Base-by-base conservation (phyloP, 306 rosid species). In the Purshia tridentata region DNA sequence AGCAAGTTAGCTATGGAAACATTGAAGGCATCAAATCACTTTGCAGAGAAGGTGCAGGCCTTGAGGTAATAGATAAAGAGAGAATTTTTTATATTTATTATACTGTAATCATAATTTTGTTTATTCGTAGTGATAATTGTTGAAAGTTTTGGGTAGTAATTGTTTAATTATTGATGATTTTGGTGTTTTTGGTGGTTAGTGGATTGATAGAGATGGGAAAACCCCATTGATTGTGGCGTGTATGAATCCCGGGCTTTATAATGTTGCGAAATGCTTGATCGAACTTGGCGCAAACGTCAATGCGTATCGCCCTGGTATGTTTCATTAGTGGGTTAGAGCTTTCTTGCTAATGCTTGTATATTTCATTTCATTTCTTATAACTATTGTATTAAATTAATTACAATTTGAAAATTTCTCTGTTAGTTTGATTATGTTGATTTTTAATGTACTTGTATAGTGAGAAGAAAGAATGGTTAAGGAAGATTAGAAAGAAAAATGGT, bases 221-320 rank as follows among this genome's bases (percentile, higher is more conserved):
- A 95, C 98, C 45, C 88, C 99, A 19, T 87, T 95, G 84, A 95
- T 92, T 46, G 87, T 84, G 75, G 98, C 98, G 49, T 90, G 97
- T 76, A 85, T 88, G 93, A 91, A 85, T 18, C 88, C 86, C 12
- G 93, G 88, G 79, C 89, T 84, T 45, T 73, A 70, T 62, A 80
- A 80, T 74, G 96, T 90, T 29, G 89, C 96, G 0, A 90, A 83
- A 78, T 84, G 86, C 74, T 79, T 95, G 92, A 83, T 95, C 67
- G 92, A 88, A 75, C 97, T 95, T 72, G 98, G 98, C 20, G 98
- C 99, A 78, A 90, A 95, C 73, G 83, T 95, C 76, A 92, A 95
- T 60, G 96, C 88, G 1, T 95, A 86, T 60, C 92, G 98, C 49
- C 98, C 96, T 1, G 99, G 99, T 95, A 87, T 22, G 47, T 15